Base-by-base conservation (phyloP, 768 basidiomycete species). In the Lentinula aciculospora region DNA sequence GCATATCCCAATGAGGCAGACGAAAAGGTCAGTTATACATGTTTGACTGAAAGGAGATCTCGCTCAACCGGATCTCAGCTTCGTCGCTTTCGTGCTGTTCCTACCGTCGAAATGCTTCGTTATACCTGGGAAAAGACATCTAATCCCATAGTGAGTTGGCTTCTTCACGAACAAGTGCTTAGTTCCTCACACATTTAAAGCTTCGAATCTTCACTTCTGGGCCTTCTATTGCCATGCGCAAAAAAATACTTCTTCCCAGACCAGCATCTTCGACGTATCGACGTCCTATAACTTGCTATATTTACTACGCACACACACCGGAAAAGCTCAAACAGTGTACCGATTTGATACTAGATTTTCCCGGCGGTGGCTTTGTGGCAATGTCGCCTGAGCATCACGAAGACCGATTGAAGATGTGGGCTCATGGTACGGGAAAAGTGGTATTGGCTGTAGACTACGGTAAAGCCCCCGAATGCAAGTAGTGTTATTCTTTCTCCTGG, bases 331-430 rank as follows among this genome's bases (percentile, higher is more conserved):
- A 77, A 27, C 74, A 79, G 44, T 74, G 84, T 13, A 89, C 83
- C 9, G 92, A 98, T 64, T 75, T 98, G 23, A 86, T 98, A 37
- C 75, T 98, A 27, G 97, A 98, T 67, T 85, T 92, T 57, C 96
- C 97, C 13, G 97, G 97, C 4, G 97, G 97, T 5, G 97, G 97
- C 0, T 99, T 98, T 69, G 87, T 98, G 50, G 90, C 93, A 23
- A 97, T 98, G 94, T 83, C 81, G 4, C 97, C 97, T 2, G 89
- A 92, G 65, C 94, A 98, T 70, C 97, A 99, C 63, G 96, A 97
- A 72, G 96, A 98, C 68, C 81, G 97, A 13, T 76, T 98, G 57
- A 78, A 91, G 53, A 78, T 80, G 63, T 98, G 97, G 96, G 89
- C 94, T 3, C 73, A 83, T 31, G 78, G 76, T 48, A 92, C 91